Evolutionary conservation across 441 rosid genomes (phyloP), one percentile per base, ranked within the genome.

Genomic region (Syzygium malaccense): DNA sequence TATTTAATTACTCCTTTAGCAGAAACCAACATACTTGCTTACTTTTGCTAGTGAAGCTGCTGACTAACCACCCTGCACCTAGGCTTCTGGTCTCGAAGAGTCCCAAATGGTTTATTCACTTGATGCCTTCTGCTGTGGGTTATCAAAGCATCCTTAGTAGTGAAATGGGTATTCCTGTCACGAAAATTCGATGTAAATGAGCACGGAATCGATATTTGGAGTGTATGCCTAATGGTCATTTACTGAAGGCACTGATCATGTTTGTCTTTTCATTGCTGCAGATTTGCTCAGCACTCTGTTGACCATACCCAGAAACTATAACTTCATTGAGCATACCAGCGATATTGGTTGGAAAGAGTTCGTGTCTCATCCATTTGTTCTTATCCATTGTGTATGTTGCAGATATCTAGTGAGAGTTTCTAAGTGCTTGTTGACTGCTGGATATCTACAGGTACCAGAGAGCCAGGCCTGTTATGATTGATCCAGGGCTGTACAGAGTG

Each of bases 291-390:
- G 90, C 88, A 86, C 94, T 32, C 92, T 96, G 87, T 92, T 96
- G 37, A 89, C 90, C 85, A 88, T 95, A 91, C 96, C 97, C 84
- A 91, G 97, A 90, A 86, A 90, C 87, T 89, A 94, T 83, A 96
- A 96, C 89, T 96, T 96, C 89, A 93, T 96, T 28, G 99, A 96
- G 92, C 97, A 96, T 89, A 95, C 96, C 87, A 96, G 96, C 89
- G 94, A 96, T 62, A 94, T 96, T 5, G 97, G 98, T 55, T 96
- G 99, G 99, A 96, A 96, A 91, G 95, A 94, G 98, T 96, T 91
- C 30, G 95, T 88, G 83, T 25, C 83, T 90, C 79, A 33, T 55
- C 33, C 32, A 60, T 53, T 68, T 93, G 83, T 55, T 23, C 6
- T 83, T 68, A 48, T 37, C 57, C 26, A 57, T 88, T 84, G 19